A percentile compares a stretch with the other conserved stretches of the same genome.
Evolutionary conservation across 352 stramenopile species (phyloP).

Genomic region (Bremia lactucae): DNA sequence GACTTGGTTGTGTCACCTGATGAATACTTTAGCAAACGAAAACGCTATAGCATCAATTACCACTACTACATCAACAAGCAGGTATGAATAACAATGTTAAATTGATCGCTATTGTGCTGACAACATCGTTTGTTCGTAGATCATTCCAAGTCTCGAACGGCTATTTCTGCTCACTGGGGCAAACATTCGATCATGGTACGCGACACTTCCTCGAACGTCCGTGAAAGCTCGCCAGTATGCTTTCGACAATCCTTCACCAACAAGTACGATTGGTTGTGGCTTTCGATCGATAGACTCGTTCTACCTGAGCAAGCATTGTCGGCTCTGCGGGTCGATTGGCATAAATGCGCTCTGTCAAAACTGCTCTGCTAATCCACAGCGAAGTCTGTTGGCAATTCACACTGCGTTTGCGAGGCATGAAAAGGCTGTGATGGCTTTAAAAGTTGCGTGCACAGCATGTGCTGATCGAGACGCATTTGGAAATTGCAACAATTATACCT

Average conservation of each 20-base stretch:
- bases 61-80: constrained; percentile 91
- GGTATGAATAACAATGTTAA: constrained; percentile 15
- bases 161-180: constrained; percentile 71
- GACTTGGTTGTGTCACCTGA: constrained; percentile 85
- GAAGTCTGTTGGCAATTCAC: constrained; percentile 56
- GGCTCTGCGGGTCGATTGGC: constrained; percentile 54
- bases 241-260: constrained; percentile 6
- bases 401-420: constrained; percentile 30
- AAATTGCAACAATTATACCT: constrained; percentile 44
- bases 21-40: constrained; percentile 41
- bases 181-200: constrained; percentile 71
- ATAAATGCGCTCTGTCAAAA: constrained; percentile 39
- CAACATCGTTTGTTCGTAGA: constrained; percentile 20
- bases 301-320: constrained; percentile 78
- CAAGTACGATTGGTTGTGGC: constrained; percentile 6
- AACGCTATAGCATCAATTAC: constrained; percentile 69
- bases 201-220: constrained; percentile 37
- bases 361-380: constrained; percentile 45
- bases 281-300: constrained; percentile 70
- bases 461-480: constrained; percentile 35
- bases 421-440: constrained; percentile 25
- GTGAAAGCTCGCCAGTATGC: constrained; percentile 45
- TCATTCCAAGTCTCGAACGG: constrained; percentile 76
- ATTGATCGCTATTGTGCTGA: neutral
- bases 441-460: constrained; percentile 37